Evolutionary conservation across 2,329 filamentous ascomycete genomes (phyloP).

Genomic region (Xylariaceae sp.): DNA sequence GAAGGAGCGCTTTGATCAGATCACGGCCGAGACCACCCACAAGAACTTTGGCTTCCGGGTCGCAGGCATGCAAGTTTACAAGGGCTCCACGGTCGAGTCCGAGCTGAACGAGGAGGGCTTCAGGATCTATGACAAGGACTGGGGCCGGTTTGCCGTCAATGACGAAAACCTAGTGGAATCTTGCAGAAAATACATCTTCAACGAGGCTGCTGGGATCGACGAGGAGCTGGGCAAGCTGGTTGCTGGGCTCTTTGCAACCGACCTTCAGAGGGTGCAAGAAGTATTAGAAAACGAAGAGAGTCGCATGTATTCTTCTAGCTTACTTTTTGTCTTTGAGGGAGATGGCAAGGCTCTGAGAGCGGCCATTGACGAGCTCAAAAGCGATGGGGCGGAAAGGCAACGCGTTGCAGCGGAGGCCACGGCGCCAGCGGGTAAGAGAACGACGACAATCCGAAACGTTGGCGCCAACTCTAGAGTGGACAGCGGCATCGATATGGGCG

Average conservation of each 20-base stretch:
- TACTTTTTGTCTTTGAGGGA: constrained; percentile 64
- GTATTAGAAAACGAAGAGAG: constrained; percentile 56
- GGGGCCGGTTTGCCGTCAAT: constrained; percentile 53
- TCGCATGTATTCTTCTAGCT: constrained; percentile 62
- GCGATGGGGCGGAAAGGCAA: constrained; percentile 15
- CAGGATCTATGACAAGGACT: constrained; percentile 62
- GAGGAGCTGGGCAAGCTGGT: constrained; percentile 55
- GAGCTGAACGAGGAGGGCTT: constrained; percentile 56
- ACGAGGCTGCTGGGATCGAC: constrained; percentile 56
- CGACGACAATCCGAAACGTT: constrained; percentile 16
- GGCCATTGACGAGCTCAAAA: constrained; percentile 55
- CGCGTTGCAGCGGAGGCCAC: constrained; percentile 34
- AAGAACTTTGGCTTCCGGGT: constrained; percentile 60
- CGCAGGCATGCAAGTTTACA: constrained; percentile 63
- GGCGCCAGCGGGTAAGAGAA: constrained; percentile 28
- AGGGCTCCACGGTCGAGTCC: constrained; percentile 50
- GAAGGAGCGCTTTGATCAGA: constrained; percentile 58
- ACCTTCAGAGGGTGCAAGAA: constrained; percentile 51
- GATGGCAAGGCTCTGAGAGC: constrained; percentile 53
- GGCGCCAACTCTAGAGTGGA: constrained; percentile 47
- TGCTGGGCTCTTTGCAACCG: constrained; percentile 51
- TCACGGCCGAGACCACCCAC: constrained; percentile 58
- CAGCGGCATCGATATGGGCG: constrained; percentile 53
- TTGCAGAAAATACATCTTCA: constrained; percentile 58
- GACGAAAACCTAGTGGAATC: constrained; percentile 53